phyloP scores from a whole-genome alignment of 2,329 filamentous ascomycete genomes.

The Sporothrix sp. region DNA sequence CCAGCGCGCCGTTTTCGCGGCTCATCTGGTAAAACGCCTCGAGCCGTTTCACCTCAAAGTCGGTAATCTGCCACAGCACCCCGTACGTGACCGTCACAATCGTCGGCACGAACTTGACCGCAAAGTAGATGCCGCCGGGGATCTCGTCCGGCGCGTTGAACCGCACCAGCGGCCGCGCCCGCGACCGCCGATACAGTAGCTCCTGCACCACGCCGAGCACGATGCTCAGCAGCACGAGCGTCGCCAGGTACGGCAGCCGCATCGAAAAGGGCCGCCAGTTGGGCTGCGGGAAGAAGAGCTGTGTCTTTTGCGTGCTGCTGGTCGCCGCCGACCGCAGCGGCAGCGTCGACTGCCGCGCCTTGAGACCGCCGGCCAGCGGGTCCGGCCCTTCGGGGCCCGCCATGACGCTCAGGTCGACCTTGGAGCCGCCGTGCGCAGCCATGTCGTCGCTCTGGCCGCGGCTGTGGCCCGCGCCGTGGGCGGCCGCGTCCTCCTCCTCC shows the following conservation, averaged over 20 bases:
- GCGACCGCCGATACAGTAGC: slow-evolving; percentile 42
- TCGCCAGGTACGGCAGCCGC: slow-evolving; percentile 49
- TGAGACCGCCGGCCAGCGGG: slow-evolving; percentile 14
- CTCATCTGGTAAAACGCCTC: slow-evolving; percentile 60
- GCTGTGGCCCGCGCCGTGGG: not conserved
- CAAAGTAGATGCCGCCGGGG: slow-evolving; percentile 44
- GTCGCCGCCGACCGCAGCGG: slow-evolving; percentile 17
- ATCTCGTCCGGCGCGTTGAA: slow-evolving; percentile 45
- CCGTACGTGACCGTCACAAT: slow-evolving; percentile 52
- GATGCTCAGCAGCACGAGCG: slow-evolving; percentile 45
- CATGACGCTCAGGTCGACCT: slow-evolving; percentile 43
- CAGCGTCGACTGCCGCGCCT: slow-evolving; percentile 29
- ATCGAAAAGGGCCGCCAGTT: slow-evolving; percentile 60
- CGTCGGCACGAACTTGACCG: slow-evolving; percentile 54
- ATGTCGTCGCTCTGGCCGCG: not conserved
- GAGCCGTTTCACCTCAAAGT: slow-evolving; percentile 56
- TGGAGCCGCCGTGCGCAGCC: slow-evolving; percentile 18
- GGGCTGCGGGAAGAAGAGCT: slow-evolving; percentile 51
- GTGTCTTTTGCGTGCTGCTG: slow-evolving; percentile 27
- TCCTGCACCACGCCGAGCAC: slow-evolving; percentile 44
- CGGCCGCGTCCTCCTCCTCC: slow-evolving; percentile 28
- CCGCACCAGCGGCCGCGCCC: slow-evolving; percentile 33
- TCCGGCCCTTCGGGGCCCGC: slow-evolving; percentile 29
- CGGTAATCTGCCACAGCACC: slow-evolving; percentile 56
- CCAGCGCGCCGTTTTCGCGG: slow-evolving; percentile 48